Evolutionary conservation across 495 filamentous ascomycete species (phyloP).

Genomic region (Pyronema domesticum): DNA sequence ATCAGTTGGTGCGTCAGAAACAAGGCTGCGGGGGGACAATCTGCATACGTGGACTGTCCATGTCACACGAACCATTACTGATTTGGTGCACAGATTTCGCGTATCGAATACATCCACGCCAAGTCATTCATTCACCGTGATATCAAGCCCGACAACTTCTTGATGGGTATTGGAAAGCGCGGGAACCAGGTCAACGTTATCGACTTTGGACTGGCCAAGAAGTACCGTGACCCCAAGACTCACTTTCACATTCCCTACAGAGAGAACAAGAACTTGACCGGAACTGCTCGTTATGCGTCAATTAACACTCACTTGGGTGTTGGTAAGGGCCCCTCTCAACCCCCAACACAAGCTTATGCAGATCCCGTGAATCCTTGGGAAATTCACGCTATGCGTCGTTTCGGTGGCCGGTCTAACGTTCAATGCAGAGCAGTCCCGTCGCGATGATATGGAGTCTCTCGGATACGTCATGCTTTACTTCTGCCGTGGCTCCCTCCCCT

Average conservation of each 20-base stretch:
- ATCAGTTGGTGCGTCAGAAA: slow-evolving; percentile 47
- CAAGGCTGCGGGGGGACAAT: not conserved
- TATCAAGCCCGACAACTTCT: slow-evolving; percentile 99
- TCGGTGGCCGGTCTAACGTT: not conserved
- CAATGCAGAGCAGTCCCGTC: slow-evolving; percentile 75
- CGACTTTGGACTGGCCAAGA: slow-evolving; percentile 98
- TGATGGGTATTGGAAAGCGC: slow-evolving; percentile 99
- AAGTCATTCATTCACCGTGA: slow-evolving; percentile 99
- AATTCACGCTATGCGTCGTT: slow-evolving; percentile 6
- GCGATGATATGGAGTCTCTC: slow-evolving; percentile 98
- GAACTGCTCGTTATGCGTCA: slow-evolving; percentile 94
- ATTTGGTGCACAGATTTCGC: slow-evolving; percentile 47
- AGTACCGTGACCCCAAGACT: slow-evolving; percentile 99
- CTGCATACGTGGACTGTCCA: not conserved
- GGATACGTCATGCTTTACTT: slow-evolving; percentile 99
- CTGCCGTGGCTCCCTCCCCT: slow-evolving; percentile 95
- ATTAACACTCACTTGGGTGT: slow-evolving; percentile 99
- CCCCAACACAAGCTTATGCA: slow-evolving; percentile 3
- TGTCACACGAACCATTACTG: not conserved
- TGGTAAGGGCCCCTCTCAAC: slow-evolving; percentile 32
- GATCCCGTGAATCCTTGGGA: not conserved
- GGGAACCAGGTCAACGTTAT: slow-evolving; percentile 99
- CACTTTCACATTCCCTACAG: slow-evolving; percentile 99
- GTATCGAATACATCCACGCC: slow-evolving; percentile 99
- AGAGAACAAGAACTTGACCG: slow-evolving; percentile 99